Evolutionary conservation across 306 rosid genomes (phyloP), one percentile per base, ranked within the genome.

Genomic region (Trifolium pratense): DNA sequence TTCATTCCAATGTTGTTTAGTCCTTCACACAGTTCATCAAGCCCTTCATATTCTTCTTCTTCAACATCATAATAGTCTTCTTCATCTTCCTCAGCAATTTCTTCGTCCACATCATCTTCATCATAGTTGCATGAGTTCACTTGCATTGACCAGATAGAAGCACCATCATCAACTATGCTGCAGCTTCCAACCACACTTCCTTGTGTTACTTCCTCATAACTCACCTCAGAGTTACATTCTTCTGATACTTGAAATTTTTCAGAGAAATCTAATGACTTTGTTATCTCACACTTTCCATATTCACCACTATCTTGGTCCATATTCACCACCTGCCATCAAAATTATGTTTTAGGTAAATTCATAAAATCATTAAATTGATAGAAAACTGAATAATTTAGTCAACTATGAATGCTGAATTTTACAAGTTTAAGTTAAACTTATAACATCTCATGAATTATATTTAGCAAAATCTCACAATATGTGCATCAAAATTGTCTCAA

Each of bases 111-210:
- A 3, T 88, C 91, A 7, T 87, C 88, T 55, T 88, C 92, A 48
- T 84, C 88, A 3, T 46, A 81, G 18, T 46, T 81, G 39, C 92
- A 81, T 13, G 86, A 90, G 36, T 89, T 93, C 16, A 83, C 92
- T 75, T 91, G 93, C 36, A 89, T 85, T 9, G 97, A 93, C 98
- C 97, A 93, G 9, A 90, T 4, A 10, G 97, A 90, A 16, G 88
- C 79, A 67, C 78, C 86, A 67, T 89, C 97, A 42, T 93, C 98
- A 29, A 86, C 96, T 2, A 71, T 75, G 77, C 43, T 34, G 73
- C 58, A 32, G n/a, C 57, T 67, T 2, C 75, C n/a, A 70, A 36
- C 74, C 1, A 9, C 75, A 8, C 29, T 55, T 48, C 48, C 79
- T 68, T 31, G 56, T 9, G 36, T 46, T 49, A 53, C 84, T 65